phyloP scores from a whole-genome alignment of 148 eudicot species.

The Selenicereus undatus region DNA sequence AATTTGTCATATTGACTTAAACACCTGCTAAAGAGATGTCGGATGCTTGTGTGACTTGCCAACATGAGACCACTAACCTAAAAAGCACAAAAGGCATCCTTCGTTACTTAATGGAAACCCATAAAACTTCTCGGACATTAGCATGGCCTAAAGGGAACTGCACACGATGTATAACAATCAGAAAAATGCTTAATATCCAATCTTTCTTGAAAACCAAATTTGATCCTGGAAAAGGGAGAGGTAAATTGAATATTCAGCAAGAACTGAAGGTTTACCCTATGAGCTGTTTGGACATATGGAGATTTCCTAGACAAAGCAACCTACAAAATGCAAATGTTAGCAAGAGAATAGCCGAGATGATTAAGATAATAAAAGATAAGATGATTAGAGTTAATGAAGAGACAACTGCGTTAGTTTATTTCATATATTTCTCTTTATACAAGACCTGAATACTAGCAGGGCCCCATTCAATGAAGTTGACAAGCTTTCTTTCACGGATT shows the following conservation, averaged over 20 bases:
- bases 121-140: not conserved
- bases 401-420: not conserved
- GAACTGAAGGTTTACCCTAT: constrained; percentile 51
- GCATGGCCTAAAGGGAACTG: not conserved
- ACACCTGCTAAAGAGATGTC: constrained; percentile 86
- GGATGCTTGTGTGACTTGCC: constrained; percentile 94
- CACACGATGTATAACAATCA: not conserved
- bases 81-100: constrained; percentile 7
- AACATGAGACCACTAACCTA: constrained; percentile 98
- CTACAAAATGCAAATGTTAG: constrained; percentile 32
- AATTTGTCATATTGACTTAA: constrained; percentile 86
- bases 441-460: constrained; percentile 98
- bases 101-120: not conserved
- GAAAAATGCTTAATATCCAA: not conserved
- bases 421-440: not conserved
- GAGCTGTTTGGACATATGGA: constrained; percentile 97
- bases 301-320: constrained; percentile 98
- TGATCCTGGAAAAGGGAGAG: not conserved
- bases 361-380: constrained; percentile 17
- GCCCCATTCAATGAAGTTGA: constrained; percentile 98
- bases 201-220: not conserved
- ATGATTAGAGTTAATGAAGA: not conserved
- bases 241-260: not conserved
- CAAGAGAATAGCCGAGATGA: constrained; percentile 5
- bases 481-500: constrained; percentile 95